Base-by-base conservation (phyloP, 2,329 filamentous ascomycete species). In the Cercospora sp. region DNA sequence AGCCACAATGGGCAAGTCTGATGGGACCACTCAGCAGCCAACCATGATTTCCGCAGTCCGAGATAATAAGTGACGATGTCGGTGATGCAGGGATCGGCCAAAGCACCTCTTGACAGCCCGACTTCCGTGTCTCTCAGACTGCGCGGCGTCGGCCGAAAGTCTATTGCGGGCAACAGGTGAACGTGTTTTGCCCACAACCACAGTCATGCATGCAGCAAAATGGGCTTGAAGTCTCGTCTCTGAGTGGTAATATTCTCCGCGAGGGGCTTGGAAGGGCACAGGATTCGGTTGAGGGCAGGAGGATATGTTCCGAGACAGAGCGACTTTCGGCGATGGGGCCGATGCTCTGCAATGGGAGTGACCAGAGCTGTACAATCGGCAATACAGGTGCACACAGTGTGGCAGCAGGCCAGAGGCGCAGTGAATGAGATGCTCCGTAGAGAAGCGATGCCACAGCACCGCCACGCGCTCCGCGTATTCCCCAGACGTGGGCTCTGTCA, bases 41-140 rank as follows among this genome's bases (percentile, higher is more conserved):
- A 31, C 53, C 30, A 31, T 33, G 30, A 58, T 58, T 26, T 57
- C 23, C 53, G 26, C 26, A 16, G 23, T 28, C 53, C 53, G 53
- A 31, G 53, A 58, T 33, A 58, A 16, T 51, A 23, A 60, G 33
- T 62, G 60, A 62, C 60, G 60, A 62, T 62, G 60, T 62, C 60
- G 60, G 60, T 48, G 60, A 62, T 58, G 53, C 53, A 58, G 53
- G 53, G 60, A 51, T 62, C 60, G 53, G 30, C 26, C 26, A 31
- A 58, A 58, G 30, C 53, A 30, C 53, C 26, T 58, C 53, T 31
- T 7, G 53, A 16, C 53, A 58, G 53, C 28, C 28, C 28, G 28
- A 58, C 26, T 58, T 28, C 13, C 53, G 26, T 58, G 26, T 31
- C 26, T 5, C 53, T 6, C 23, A 40, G 36, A 40, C 23, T 53